Evolutionary conservation across 805 yeast genomes (phyloP).

Genomic region (Schizosaccharomyces lindneri): DNA sequence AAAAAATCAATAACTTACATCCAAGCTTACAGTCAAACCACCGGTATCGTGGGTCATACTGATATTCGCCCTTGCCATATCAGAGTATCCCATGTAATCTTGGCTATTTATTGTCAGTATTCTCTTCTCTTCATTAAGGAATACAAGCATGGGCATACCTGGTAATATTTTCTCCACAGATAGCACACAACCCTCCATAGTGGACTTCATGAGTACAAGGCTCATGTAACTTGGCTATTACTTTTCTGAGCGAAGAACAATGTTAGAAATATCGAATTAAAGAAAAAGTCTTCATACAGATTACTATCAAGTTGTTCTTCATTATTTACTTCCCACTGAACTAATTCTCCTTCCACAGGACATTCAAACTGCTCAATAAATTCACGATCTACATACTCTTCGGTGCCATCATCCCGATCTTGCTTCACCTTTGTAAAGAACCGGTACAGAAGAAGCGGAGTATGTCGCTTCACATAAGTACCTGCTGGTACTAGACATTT

Average conservation of each 20-base stretch:
- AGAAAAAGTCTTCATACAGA: neutral
- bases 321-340: constrained; percentile 22
- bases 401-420: constrained; percentile 11
- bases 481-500: constrained; percentile 24
- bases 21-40: constrained; percentile 52
- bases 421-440: constrained; percentile 32
- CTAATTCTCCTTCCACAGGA: constrained; percentile 53
- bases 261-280: neutral
- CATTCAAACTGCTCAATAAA: constrained; percentile 36
- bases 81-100: constrained; percentile 49
- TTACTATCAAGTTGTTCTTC: constrained; percentile 29
- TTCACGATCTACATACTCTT: constrained; percentile 14
- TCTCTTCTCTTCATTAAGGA: neutral
- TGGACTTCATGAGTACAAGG: constrained; percentile 84
- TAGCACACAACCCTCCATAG: constrained; percentile 81
- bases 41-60: constrained; percentile 75
- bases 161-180: constrained; percentile 56
- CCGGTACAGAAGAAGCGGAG: constrained; percentile 32
- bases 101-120: constrained; percentile 15
- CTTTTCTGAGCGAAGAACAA: neutral
- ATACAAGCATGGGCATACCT: constrained; percentile 4
- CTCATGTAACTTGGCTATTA: constrained; percentile 20
- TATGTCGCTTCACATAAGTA: constrained; percentile 24
- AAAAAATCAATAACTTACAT: neutral
- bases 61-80: constrained; percentile 55